Evolutionary conservation across 129 eudicot genomes (phyloP).

Genomic region (Chrysanthemum seticuspe): DNA sequence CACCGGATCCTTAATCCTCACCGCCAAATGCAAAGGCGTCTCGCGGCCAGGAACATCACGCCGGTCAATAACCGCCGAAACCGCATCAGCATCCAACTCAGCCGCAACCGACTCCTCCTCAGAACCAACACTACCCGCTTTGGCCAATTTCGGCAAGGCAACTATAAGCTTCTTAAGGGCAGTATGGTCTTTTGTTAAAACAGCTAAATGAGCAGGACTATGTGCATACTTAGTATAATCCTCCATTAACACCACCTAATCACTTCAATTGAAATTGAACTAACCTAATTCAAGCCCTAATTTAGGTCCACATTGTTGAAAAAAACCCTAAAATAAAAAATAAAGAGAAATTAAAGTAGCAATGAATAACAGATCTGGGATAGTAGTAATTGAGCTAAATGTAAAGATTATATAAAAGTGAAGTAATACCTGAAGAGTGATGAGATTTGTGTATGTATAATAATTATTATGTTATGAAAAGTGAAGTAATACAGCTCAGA

Average conservation of each 20-base stretch:
- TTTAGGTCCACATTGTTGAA: constrained; percentile 28
- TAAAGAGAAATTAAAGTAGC: neutral
- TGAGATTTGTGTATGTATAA: too few relatives aligned
- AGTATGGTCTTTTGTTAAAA: constrained; percentile 54
- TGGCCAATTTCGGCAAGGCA: constrained; percentile 60
- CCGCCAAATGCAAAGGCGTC: constrained; percentile 89
- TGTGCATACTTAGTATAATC: constrained; percentile 69
- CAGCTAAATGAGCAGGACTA: constrained; percentile 88
- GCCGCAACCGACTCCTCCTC: constrained; percentile 81
- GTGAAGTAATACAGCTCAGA: constrained; percentile 22
- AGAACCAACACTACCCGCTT: constrained; percentile 70
- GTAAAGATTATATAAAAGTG: neutral
- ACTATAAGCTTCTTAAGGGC: constrained; percentile 50
- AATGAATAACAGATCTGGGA: constrained; percentile 22
- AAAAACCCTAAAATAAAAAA: constrained; percentile 33
- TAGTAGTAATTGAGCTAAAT: neutral
- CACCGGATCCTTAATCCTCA: constrained; percentile 63
- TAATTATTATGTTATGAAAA: too few relatives aligned
- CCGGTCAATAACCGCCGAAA: constrained; percentile 66
- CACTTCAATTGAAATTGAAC: constrained; percentile 2
- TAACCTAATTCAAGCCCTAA: constrained; percentile 24
- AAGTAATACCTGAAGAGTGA: neutral
- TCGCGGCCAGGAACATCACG: constrained; percentile 92
- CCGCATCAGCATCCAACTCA: constrained; percentile 74
- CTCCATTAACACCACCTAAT: constrained; percentile 46